phyloP scores from a whole-genome alignment of 2,329 filamentous ascomycete genomes.

The Pseudofabraea citricarpa region DNA sequence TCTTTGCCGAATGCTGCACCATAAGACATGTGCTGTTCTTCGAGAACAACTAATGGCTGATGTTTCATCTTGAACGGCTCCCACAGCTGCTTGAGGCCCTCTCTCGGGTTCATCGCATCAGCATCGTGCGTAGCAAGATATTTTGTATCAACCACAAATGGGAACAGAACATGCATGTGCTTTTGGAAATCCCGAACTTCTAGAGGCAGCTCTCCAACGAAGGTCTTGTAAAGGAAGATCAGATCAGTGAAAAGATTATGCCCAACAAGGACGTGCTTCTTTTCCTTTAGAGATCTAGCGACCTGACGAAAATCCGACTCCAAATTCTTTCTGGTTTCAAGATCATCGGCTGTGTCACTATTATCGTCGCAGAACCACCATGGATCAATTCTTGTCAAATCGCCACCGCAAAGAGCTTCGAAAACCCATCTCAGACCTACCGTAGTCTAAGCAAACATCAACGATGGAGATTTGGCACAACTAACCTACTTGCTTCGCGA shows the following conservation, averaged over 20 bases:
- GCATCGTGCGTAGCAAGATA: conserved; percentile 41
- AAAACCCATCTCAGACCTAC: conserved; percentile 28
- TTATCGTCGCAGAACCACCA: conserved; percentile 38
- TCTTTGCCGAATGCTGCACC: conserved; percentile 14
- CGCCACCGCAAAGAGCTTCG: conserved; percentile 25
- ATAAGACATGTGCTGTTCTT: conserved; percentile 28
- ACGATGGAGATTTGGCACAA: no score
- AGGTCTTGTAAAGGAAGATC: conserved; percentile 58
- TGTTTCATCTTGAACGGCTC: conserved; percentile 33
- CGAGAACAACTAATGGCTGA: conserved; percentile 36
- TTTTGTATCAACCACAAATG: conserved; percentile 54
- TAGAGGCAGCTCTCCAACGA: conserved; percentile 52
- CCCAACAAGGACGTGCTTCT: conserved; percentile 45
- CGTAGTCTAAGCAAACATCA: conserved; percentile 29
- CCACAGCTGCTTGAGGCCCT: conserved; percentile 43
- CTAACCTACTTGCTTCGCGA: conserved; percentile 22
- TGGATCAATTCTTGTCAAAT: conserved; percentile 22
- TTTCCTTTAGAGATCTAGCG: conserved; percentile 19
- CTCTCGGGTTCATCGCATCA: conserved; percentile 34
- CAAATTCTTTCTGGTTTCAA: conserved; percentile 33
- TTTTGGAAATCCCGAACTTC: conserved; percentile 47
- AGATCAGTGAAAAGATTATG: conserved; percentile 64
- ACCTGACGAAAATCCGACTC: conserved; percentile 16
- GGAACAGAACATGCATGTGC: conserved; percentile 41
- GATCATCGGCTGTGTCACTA: conserved; percentile 16